phyloP scores from a whole-genome alignment of 2,329 filamentous ascomycete species.

The Diaporthe vexans region DNA sequence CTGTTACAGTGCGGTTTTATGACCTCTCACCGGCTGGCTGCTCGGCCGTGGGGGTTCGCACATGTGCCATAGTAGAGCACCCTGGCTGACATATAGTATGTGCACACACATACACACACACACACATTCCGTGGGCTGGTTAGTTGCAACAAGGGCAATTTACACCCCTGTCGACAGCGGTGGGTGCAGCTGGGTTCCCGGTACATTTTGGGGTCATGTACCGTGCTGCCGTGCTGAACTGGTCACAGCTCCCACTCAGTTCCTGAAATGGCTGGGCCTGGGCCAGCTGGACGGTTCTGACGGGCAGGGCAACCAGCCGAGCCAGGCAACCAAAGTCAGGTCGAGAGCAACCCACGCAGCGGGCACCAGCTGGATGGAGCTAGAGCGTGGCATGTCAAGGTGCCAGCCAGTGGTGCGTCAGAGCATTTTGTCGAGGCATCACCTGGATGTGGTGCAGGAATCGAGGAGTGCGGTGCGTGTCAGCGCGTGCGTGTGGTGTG shows the following conservation, averaged over 20 bases:
- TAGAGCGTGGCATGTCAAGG: slow-evolving; percentile 18
- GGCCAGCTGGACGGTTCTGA: neutral
- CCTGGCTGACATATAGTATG: slow-evolving; percentile 7
- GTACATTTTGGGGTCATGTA: slow-evolving; percentile 4
- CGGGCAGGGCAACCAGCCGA: neutral
- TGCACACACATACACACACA: no score
- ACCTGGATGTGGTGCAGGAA: neutral
- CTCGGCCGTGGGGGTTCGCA: slow-evolving; percentile 15
- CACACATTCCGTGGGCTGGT: no score
- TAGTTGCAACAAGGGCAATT: neutral
- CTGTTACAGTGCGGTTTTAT: slow-evolving; percentile 28
- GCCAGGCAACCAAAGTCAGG: neutral
- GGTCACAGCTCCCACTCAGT: slow-evolving; percentile 11
- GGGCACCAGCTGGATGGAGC: slow-evolving; percentile 15
- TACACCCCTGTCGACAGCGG: slow-evolving; percentile 10
- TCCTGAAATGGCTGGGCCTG: slow-evolving; percentile 11
- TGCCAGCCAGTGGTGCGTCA: neutral
- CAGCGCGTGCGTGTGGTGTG: slow-evolving; percentile 11
- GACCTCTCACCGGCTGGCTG: slow-evolving; percentile 14
- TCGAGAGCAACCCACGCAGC: neutral
- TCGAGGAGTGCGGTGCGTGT: neutral
- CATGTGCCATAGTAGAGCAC: neutral
- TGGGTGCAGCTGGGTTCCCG: slow-evolving; percentile 9
- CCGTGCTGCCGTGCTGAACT: no score
- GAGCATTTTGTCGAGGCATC: slow-evolving; percentile 17